phyloP scores from a whole-genome alignment of 805 yeast genomes.

The Myxozyma sirexii region DNA sequence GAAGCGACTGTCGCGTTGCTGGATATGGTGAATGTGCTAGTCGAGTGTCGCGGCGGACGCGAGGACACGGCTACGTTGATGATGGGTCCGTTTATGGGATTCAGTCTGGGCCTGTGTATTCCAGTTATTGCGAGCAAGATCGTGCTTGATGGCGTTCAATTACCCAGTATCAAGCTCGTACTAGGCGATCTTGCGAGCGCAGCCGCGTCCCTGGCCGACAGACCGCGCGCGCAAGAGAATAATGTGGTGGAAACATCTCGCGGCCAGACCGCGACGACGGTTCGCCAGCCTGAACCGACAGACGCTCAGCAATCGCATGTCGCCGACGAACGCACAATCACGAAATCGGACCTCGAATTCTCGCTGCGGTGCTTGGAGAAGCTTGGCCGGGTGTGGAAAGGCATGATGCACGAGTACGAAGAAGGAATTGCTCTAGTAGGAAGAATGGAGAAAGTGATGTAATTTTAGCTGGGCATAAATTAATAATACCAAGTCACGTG shows the following conservation, averaged over 20 bases:
- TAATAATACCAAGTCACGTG: too few relatives aligned
- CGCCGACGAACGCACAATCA: background rate
- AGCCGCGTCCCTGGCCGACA: background rate
- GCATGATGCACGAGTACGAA: conserved; percentile 23
- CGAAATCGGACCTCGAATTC: conserved; percentile 20
- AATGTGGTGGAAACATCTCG: background rate
- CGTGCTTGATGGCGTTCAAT: conserved; percentile 20
- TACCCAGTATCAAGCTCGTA: conserved; percentile 25
- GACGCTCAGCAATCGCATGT: too few relatives aligned
- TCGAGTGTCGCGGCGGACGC: conserved; percentile 24
- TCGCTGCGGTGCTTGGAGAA: conserved; percentile 15
- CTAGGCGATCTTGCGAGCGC: conserved; percentile 12
- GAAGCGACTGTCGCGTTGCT: conserved; percentile 18
- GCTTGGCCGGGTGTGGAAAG: conserved; percentile 20
- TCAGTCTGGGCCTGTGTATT: conserved; percentile 18
- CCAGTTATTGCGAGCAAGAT: conserved; percentile 26
- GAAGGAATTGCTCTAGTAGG: conserved; percentile 25
- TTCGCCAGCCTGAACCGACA: too few relatives aligned
- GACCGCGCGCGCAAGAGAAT: background rate
- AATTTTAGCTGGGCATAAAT: too few relatives aligned
- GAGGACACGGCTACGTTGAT: conserved; percentile 22
- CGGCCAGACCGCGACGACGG: background rate
- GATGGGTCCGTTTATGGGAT: conserved; percentile 28
- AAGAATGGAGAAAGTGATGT: conserved; percentile 28
- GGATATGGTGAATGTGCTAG: conserved; percentile 10